Conservation (phyloP, 2,329 filamentous ascomycete genomes). For the Byssoonygena ceratinophila region DNA sequence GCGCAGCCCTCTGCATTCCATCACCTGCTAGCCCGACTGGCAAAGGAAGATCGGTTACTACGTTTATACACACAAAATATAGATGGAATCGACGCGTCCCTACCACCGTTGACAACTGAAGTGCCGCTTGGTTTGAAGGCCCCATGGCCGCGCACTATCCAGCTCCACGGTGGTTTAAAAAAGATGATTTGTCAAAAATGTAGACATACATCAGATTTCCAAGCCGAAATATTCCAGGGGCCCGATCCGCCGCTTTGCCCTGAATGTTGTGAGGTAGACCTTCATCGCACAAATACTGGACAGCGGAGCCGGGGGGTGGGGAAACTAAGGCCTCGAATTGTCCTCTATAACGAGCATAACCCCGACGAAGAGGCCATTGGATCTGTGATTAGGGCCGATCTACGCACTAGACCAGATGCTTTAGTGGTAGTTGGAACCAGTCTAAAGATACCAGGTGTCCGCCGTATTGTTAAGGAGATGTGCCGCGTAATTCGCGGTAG, state of each 20-base stretch:
- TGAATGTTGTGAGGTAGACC: constrained; percentile 63
- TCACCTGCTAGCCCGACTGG: constrained; percentile 81
- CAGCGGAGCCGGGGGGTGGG: constrained; percentile 92
- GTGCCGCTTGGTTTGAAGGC: constrained; percentile 74
- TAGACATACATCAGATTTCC: constrained; percentile 61
- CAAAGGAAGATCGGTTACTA: constrained; percentile 73
- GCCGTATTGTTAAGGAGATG: constrained; percentile 80
- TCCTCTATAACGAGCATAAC: constrained; percentile 94
- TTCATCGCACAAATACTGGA: constrained; percentile 64
- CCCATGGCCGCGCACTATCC: constrained; percentile 87
- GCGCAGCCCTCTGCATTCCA: constrained; percentile 83
- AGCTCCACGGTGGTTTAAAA: constrained; percentile 83
- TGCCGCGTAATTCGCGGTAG: constrained; percentile 70
- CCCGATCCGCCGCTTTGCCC: constrained; percentile 71
- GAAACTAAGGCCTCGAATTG: constrained; percentile 78
- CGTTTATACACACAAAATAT: constrained; percentile 96
- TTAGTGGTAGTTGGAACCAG: constrained; percentile 93
- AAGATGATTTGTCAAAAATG: constrained; percentile 98
- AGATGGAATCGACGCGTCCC: constrained; percentile 79
- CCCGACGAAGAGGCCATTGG: constrained; percentile 95
- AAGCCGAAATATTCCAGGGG: constrained; percentile 70
- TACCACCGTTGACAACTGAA: constrained; percentile 67
- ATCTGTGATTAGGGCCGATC: constrained; percentile 73
- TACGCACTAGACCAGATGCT: constrained; percentile 77
- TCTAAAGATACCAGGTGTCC: constrained; percentile 86